Conservation (phyloP, 768 basidiomycete genomes). For the Strobilomyces dryophilus region DNA sequence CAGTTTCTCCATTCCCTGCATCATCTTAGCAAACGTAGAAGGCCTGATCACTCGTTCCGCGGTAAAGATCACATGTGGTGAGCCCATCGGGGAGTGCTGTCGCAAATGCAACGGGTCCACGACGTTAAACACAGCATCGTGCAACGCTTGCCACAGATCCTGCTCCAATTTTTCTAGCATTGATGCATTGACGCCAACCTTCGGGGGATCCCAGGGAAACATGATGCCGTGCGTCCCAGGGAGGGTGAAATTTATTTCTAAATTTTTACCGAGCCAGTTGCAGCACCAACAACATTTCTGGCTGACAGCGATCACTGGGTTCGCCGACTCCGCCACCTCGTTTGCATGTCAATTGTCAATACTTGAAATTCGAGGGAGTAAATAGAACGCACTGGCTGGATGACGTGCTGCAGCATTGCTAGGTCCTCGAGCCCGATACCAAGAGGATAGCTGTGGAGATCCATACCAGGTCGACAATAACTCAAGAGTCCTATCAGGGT, state of each 20-base stretch:
- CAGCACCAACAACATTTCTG: slow-evolving; percentile 1
- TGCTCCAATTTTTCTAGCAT: neutral
- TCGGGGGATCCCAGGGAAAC: neutral
- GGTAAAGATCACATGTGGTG: no score
- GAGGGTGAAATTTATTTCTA: neutral
- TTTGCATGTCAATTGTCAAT: neutral
- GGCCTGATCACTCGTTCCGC: no score
- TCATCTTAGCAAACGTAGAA: no score
- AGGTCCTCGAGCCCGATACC: neutral
- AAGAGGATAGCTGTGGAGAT: neutral
- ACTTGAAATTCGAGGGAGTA: no score
- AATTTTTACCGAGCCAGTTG: neutral
- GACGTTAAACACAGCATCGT: neutral
- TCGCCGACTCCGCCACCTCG: neutral
- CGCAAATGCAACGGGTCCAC: no score
- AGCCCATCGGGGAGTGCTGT: no score
- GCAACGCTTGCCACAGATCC: no score
- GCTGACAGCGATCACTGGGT: neutral
- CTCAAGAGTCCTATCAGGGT: neutral
- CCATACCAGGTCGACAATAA: neutral
- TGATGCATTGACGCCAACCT: neutral
- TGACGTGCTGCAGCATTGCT: neutral
- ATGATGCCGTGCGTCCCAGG: neutral
- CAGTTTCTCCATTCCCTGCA: no score
- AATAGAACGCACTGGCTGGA: neutral